Evolutionary conservation across 2,329 filamentous ascomycete genomes (phyloP).

Genomic region (Cordyceps cicadae): DNA sequence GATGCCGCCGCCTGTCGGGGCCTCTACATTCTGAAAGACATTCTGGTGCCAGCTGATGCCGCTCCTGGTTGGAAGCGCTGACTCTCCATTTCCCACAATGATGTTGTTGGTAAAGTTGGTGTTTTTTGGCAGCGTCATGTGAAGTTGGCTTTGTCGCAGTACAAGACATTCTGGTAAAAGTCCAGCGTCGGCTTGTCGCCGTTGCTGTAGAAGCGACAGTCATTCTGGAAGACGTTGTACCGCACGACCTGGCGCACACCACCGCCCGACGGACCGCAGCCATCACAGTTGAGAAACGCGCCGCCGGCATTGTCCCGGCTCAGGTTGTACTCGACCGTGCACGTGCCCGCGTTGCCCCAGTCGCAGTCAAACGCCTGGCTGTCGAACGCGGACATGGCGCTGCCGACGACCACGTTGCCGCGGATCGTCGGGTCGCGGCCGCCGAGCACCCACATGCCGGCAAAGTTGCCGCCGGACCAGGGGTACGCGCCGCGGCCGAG

Average conservation of each 20-base stretch:
- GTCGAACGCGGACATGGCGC: constrained; percentile 18
- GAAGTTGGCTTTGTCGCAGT: constrained; percentile 17
- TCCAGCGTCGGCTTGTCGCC: constrained; percentile 16
- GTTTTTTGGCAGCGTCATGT: constrained; percentile 15
- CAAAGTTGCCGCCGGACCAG: constrained; percentile 21
- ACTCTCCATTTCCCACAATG: constrained; percentile 18
- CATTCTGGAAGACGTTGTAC: constrained; percentile 22
- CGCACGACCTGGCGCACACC: constrained; percentile 19
- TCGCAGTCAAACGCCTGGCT: constrained; percentile 22
- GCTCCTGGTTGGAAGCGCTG: constrained; percentile 14
- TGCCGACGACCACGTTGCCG: constrained; percentile 19
- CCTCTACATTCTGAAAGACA: constrained; percentile 17
- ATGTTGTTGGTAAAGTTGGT: constrained; percentile 20
- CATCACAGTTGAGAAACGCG: constrained; percentile 21
- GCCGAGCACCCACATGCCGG: constrained; percentile 22
- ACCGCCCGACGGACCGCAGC: constrained; percentile 18
- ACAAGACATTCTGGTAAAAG: constrained; percentile 21
- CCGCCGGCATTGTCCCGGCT: constrained; percentile 22
- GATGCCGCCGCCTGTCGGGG: constrained; percentile 14
- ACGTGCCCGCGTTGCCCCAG: constrained; percentile 20
- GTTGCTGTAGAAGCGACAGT: constrained; percentile 19
- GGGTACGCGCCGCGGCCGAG: constrained; percentile 19
- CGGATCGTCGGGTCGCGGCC: constrained; percentile 15
- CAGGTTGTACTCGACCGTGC: constrained; percentile 21
- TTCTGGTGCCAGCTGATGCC: constrained; percentile 18